Evolutionary conservation across 2,329 filamentous ascomycete species (phyloP).

Genomic region (Chaetomiaceae sp.): DNA sequence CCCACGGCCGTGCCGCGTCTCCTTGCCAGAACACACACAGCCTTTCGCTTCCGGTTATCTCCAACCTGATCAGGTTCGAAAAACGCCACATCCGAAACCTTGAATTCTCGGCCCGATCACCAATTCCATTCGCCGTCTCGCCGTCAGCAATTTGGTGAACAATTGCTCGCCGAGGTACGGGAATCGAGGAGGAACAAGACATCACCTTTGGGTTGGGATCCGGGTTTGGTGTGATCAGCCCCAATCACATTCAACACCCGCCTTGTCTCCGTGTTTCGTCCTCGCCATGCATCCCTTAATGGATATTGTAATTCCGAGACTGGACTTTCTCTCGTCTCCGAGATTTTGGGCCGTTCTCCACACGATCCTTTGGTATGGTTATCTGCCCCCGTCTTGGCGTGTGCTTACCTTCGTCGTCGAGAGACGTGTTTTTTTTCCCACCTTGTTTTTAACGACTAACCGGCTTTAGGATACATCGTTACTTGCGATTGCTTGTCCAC

Average conservation of each 20-base stretch:
- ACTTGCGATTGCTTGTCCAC: slow-evolving; percentile 79
- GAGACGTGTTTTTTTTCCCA: no score
- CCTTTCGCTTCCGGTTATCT: slow-evolving; percentile 11
- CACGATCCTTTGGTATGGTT: slow-evolving; percentile 41
- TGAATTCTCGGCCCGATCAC: neutral
- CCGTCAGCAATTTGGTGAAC: neutral
- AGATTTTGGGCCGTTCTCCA: slow-evolving; percentile 42
- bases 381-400: neutral
- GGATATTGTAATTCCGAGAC: slow-evolving; percentile 26
- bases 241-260: neutral
- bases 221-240: no score
- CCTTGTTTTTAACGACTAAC: slow-evolving; percentile 21
- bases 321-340: slow-evolving; percentile 39
- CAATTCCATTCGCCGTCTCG: neutral
- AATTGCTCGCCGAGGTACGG: neutral
- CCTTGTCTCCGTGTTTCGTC: neutral
- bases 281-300: slow-evolving; percentile 25
- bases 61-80: slow-evolving; percentile 11
- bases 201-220: no score
- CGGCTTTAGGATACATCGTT: slow-evolving; percentile 70
- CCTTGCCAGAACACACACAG: slow-evolving; percentile 11
- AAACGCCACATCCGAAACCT: neutral
- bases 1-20: slow-evolving; percentile 20
- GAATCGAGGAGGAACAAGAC: neutral
- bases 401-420: neutral